Evolutionary conservation across 2,329 filamentous ascomycete genomes (phyloP), one percentile per base, ranked within the genome.

Genomic region (Intubia oerlemansii): DNA sequence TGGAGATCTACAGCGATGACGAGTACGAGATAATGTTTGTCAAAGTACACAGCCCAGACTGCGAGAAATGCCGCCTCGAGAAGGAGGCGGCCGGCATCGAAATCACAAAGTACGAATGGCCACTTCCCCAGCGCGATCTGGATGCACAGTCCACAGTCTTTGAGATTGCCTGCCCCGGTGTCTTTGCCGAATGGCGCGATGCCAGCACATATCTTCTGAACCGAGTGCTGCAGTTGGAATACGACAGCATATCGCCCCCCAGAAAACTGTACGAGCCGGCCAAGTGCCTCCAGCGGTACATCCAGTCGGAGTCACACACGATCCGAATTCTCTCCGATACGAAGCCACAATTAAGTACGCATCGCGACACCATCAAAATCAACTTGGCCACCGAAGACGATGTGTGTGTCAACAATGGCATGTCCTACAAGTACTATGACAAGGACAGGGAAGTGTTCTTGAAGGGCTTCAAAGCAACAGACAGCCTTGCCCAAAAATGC

Each of bases 61-160:
- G 12, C 10, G 2, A 3, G 1, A 52, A 48, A 29, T 67, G 59
- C 36, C 2, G 3, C 10, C 23, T 13, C 12, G 14, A 28, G 8
- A 11, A 14, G 0, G 34, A 46, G 1, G 24, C 36, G 4, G 4
- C 5, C 0, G 2, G 42, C n/a, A 60, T 73, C 0, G 21, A 16
- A 0, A 67, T 74, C 7, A 1, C 24, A 0, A 40, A 64, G 7
- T 49, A 65, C 36, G 66, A 73, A 38, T 69, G 62, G 62, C 65
- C 66, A 0, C 44, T 72, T 0, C 56, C 63, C 0, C 17, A 24
- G 0, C 11, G 48, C 1, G 1, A 24, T 0, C 5, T 34, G 0
- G 17, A 48, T 9, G 49, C 50, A 0, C 56, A 59, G 32, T 47
- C 59, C 0, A 49, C 52, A 0, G 47, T 70, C 0, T 71, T 71